phyloP scores from a whole-genome alignment of 1,139 yeast genomes.

The Hemisphaericaspora lyxosophila region DNA sequence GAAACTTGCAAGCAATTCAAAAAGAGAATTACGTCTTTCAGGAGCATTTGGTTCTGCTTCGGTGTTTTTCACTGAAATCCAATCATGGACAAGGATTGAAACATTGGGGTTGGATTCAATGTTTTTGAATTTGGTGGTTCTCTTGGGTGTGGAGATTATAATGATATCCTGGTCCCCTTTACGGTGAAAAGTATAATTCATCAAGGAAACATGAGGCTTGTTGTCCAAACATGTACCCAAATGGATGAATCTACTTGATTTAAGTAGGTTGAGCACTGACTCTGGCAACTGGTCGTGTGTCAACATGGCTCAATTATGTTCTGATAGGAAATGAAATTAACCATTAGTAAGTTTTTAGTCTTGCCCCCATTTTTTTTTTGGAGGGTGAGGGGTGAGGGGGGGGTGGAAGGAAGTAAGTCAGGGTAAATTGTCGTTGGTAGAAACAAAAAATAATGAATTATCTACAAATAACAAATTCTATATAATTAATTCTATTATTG shows the following conservation, averaged over 20 bases:
- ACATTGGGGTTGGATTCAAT: constrained; percentile 69
- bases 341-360: background rate
- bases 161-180: constrained; percentile 46
- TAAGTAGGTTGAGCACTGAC: constrained; percentile 52
- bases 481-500: background rate
- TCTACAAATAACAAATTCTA: too few relatives aligned
- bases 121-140: constrained; percentile 71
- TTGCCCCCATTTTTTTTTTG: too few relatives aligned
- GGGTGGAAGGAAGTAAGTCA: too few relatives aligned
- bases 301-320: constrained; percentile 10
- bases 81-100: constrained; percentile 80
- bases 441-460: background rate
- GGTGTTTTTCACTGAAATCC: constrained; percentile 60
- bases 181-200: constrained; percentile 75
- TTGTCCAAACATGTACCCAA: constrained; percentile 72
- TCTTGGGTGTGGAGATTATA: constrained; percentile 66
- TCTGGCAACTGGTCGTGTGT: constrained; percentile 45
- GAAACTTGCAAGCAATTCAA: constrained; percentile 65
- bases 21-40: constrained; percentile 44
- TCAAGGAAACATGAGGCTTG: constrained; percentile 79
- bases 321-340: too few relatives aligned
- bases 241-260: constrained; percentile 69
- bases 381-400: too few relatives aligned
- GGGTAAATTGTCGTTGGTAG: too few relatives aligned
- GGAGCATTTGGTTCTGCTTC: constrained; percentile 16